These are phyloP conservation scores for Exutisphaerella laricina DNA, from an alignment of 2,329 filamentous ascomycete species.

Conservation along the genomic window DNA sequence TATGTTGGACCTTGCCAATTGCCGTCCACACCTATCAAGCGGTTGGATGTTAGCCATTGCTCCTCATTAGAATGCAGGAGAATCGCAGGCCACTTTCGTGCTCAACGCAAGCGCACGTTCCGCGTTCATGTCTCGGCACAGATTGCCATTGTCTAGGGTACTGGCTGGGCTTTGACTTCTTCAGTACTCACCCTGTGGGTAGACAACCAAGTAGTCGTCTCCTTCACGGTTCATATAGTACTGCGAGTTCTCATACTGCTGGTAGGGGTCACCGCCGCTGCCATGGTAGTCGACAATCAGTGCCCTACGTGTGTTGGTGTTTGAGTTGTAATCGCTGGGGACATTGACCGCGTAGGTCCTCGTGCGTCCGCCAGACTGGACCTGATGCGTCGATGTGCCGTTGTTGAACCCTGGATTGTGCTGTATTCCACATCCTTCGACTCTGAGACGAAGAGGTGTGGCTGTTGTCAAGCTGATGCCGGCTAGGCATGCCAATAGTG, in stretches of 20 bases:
- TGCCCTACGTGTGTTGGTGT: slow-evolving; percentile 16
- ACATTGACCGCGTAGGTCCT: slow-evolving; percentile 26
- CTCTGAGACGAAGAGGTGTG: slow-evolving; percentile 3
- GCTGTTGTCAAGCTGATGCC: background rate
- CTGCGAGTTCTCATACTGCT: slow-evolving; percentile 40
- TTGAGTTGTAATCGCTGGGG: slow-evolving; percentile 21
- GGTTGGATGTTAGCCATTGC: too few relatives aligned
- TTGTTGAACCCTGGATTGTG: slow-evolving; percentile 19
- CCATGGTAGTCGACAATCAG: slow-evolving; percentile 48
- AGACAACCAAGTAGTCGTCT: slow-evolving; percentile 42
- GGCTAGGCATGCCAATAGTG: background rate
- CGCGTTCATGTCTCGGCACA: too few relatives aligned
- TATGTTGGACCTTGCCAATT: slow-evolving; percentile 41
- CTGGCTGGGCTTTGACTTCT: slow-evolving; percentile 41
- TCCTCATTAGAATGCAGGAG: too few relatives aligned
- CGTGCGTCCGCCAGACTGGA: slow-evolving; percentile 17
- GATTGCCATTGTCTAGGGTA: too few relatives aligned
- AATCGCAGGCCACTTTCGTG: too few relatives aligned
- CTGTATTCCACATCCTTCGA: slow-evolving; percentile 8
- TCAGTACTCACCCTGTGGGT: slow-evolving; percentile 38
- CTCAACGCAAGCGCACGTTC: too few relatives aligned
- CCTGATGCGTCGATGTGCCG: slow-evolving; percentile 12
- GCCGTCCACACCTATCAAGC: slow-evolving; percentile 33
- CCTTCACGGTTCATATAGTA: slow-evolving; percentile 44
- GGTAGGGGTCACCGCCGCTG: slow-evolving; percentile 33